These are phyloP conservation scores for Clavispora fructus DNA, from an alignment of 805 yeast genomes.

Conservation along the genomic window DNA sequence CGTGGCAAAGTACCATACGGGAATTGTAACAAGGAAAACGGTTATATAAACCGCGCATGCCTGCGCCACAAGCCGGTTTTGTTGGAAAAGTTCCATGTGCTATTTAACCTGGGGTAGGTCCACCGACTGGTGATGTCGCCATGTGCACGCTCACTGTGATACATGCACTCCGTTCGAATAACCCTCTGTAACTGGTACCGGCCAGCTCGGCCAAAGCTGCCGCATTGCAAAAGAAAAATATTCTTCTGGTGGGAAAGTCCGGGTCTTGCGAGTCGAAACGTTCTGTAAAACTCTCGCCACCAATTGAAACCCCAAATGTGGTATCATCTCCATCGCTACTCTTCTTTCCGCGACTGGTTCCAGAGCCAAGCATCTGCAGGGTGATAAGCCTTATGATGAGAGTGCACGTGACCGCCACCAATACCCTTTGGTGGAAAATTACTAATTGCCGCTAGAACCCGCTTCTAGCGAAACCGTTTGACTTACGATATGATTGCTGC, in stretches of 20 bases:
- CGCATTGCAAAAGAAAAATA: too few species aligned
- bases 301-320: too few species aligned
- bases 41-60: constrained; percentile 2
- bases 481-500: not conserved
- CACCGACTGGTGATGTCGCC: too few species aligned
- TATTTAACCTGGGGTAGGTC: not conserved
- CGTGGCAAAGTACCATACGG: constrained; percentile 13
- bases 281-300: too few species aligned
- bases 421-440: not conserved
- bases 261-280: too few species aligned
- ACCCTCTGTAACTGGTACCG: too few species aligned
- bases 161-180: too few species aligned
- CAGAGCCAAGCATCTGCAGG: not conserved
- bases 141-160: too few species aligned
- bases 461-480: not conserved
- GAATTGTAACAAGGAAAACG: constrained; percentile 19
- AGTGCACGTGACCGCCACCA: constrained; percentile 6
- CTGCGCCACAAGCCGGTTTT: not conserved
- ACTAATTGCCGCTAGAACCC: not conserved
- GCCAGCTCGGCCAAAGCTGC: too few species aligned
- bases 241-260: too few species aligned
- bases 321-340: too few species aligned
- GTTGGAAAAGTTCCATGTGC: not conserved
- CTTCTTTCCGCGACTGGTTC: not conserved
- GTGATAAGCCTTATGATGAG: constrained; percentile 3